Base-by-base conservation (phyloP, 345 rosid genomes). In the Pistacia atlantica region DNA sequence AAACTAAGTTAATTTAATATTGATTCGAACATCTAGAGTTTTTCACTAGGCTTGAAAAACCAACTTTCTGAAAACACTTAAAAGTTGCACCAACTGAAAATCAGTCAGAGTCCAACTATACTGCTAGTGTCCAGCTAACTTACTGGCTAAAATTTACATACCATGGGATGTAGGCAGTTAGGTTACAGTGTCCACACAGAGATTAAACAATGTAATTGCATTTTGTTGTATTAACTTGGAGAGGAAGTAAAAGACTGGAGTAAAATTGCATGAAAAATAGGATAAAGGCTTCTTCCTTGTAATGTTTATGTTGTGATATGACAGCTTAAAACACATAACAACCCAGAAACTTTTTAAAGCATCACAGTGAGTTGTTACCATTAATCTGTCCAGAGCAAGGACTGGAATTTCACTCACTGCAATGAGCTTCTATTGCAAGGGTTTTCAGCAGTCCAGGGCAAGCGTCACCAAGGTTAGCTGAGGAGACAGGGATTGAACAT, bases 391-490 rank as follows among this genome's bases (percentile, higher is more conserved):
- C 37, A 57, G 33, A 46, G 28, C 68, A 33, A 9, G 57, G 28
- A 38, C 0, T 72, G 22, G 25, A 74, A 48, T 72, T 59, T 80
- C 73, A 75, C 20, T 60, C 64, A 11, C 83, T 77, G 75, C 92
- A 87, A 37, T 86, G 73, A 65, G 84, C 92, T 83, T 87, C 89
- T 65, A 89, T 79, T 7, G 86, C 89, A 57, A 89, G 73, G 72
- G 77, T 80, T 77, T 89, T 90, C 14, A 46, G 45, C 68, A 78
- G 72, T 48, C 82, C 84, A 18, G 91, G 91, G 65, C 91, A 89
- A 0, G 88, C 87, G 37, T 87, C 80, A 8, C 85, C 88, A 13
- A 89, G 86, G 17, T 71, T 71, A 33, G 83, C 81, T 13, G 84
- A 33, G 37, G 84, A 80, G 54, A 90, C 63, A 1, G 83, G 79